These are phyloP conservation scores for Nicotiana benthamiana DNA, from an alignment of 257 asterid genomes.

Conservation along the genomic window DNA sequence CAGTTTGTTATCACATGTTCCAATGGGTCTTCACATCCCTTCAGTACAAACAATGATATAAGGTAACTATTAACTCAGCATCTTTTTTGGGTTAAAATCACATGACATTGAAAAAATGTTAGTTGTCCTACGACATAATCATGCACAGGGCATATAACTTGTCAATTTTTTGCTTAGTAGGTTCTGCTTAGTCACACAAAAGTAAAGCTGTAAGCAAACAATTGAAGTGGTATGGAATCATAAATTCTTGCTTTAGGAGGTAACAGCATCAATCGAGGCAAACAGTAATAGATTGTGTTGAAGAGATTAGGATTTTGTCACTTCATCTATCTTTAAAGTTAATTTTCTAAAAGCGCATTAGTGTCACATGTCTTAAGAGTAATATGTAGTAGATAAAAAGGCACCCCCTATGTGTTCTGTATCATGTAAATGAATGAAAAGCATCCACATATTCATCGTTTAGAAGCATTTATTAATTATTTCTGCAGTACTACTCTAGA, in stretches of 20 bases:
- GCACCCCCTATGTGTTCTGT: background rate
- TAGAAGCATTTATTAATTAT: background rate
- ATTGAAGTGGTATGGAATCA: background rate
- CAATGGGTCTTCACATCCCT: constrained; percentile 74
- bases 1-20: constrained; percentile 81
- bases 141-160: background rate
- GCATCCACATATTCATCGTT: background rate
- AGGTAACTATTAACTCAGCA: constrained; percentile 33
- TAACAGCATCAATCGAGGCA: background rate
- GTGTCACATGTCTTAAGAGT: background rate
- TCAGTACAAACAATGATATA: constrained; percentile 69
- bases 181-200: background rate
- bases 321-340: background rate
- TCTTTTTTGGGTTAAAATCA: background rate
- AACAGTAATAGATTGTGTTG: background rate
- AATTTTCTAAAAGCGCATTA: background rate
- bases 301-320: background rate
- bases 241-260: background rate
- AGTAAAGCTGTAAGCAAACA: background rate
- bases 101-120: background rate
- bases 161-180: background rate
- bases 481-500: background rate
- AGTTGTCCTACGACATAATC: background rate
- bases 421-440: background rate
- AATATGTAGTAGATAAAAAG: background rate